phyloP scores from a whole-genome alignment of 73 alveolate species.

The Stentor coeruleus region DNA sequence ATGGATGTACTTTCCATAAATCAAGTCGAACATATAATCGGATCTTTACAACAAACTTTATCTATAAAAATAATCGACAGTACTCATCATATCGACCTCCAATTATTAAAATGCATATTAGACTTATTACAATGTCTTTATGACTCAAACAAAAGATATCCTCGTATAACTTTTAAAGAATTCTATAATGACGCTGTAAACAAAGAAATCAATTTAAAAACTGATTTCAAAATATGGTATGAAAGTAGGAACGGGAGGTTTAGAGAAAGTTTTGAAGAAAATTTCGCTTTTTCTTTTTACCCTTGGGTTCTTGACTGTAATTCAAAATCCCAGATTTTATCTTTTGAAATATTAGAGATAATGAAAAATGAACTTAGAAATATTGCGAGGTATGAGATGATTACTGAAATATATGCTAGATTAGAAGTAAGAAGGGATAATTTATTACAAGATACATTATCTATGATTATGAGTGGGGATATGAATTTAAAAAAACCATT shows the following conservation, averaged over 20 bases:
- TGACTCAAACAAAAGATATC: conserved; percentile 31
- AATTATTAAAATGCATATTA: not conserved
- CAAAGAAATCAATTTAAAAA: conserved; percentile 30
- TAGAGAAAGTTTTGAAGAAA: conserved; percentile 7
- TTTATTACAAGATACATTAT: conserved; percentile 77
- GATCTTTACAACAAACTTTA: not conserved
- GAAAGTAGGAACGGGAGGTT: not conserved
- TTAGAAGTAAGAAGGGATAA: conserved; percentile 67
- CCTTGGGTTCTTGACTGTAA: conserved; percentile 74
- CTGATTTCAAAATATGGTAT: conserved; percentile 11
- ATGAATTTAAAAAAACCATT: conserved; percentile 79
- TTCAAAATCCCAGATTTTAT: conserved; percentile 66
- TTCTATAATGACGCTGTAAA: conserved; percentile 62
- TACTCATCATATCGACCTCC: not conserved
- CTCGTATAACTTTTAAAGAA: conserved; percentile 38
- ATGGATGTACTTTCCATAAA: not conserved
- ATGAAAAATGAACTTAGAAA: conserved; percentile 41
- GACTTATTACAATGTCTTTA: not conserved
- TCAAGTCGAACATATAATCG: not conserved
- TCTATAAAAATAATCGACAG: not conserved
- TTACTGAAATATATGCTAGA: conserved; percentile 41
- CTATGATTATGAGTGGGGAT: conserved; percentile 49
- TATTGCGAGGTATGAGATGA: conserved; percentile 33
- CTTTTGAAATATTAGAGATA: conserved; percentile 42
- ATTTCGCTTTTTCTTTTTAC: conserved; percentile 50